Evolutionary conservation across 495 filamentous ascomycete genomes (phyloP).

Genomic region (Xylaria longipes): DNA sequence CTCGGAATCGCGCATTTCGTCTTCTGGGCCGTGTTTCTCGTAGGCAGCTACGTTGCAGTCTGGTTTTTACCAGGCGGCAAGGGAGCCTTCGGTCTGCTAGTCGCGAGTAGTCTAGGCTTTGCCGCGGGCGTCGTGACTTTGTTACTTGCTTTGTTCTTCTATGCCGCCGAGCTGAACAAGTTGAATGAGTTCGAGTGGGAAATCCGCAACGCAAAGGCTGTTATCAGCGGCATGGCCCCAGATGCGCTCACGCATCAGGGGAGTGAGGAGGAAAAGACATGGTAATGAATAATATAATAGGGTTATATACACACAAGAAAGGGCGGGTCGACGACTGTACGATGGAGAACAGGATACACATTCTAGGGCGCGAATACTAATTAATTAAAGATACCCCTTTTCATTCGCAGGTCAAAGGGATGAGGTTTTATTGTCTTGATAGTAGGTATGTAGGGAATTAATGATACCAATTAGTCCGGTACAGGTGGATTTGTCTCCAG

Average conservation of each 20-base stretch:
- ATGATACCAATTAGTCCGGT: slow-evolving; percentile 17
- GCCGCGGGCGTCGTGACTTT: slow-evolving; percentile 80
- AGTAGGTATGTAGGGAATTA: slow-evolving; percentile 24
- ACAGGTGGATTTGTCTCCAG: slow-evolving; percentile 1
- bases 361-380: neutral
- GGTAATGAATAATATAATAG: slow-evolving; percentile 19
- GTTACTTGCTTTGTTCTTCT: slow-evolving; percentile 83
- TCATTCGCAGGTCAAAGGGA: neutral
- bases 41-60: slow-evolving; percentile 76
- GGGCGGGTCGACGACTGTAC: neutral
- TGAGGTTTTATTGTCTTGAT: neutral
- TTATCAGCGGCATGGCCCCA: slow-evolving; percentile 34
- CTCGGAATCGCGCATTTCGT: slow-evolving; percentile 77
- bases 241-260: slow-evolving; percentile 33
- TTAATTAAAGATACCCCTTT: slow-evolving; percentile 18
- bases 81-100: slow-evolving; percentile 78
- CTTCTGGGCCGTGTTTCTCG: slow-evolving; percentile 65
- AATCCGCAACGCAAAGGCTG: slow-evolving; percentile 69
- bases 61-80: slow-evolving; percentile 84
- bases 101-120: slow-evolving; percentile 78
- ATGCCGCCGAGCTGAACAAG: slow-evolving; percentile 79
- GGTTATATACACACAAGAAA: neutral
- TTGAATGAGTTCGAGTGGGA: slow-evolving; percentile 97
- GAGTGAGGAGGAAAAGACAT: slow-evolving; percentile 30
- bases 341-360: neutral